These are phyloP conservation scores for Ogataea degrootiae DNA, from an alignment of 805 yeast species.

Conservation along the genomic window DNA sequence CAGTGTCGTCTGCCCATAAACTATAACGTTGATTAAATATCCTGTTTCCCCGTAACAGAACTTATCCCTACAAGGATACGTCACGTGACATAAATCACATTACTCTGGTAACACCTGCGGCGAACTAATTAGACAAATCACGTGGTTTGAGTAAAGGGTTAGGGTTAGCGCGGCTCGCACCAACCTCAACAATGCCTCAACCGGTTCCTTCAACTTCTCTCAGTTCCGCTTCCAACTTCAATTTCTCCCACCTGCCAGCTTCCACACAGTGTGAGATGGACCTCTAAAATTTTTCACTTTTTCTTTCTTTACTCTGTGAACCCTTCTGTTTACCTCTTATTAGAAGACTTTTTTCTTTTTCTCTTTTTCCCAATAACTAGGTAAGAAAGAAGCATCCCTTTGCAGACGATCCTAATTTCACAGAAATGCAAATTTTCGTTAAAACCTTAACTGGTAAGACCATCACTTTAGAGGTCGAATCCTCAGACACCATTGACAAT, in stretches of 20 bases:
- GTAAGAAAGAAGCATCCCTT: constrained; percentile 36
- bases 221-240: neutral
- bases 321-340: too few species aligned
- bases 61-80: too few species aligned
- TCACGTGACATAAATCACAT: too few species aligned
- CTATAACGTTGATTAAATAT: too few species aligned
- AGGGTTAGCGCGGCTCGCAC: too few species aligned
- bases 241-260: neutral
- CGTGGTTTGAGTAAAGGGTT: too few species aligned
- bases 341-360: neutral
- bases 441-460: constrained; percentile 88
- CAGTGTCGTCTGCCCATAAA: too few species aligned
- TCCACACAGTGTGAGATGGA: neutral
- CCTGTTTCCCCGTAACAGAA: too few species aligned
- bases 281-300: neutral
- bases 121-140: too few species aligned
- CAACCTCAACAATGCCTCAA: too few species aligned
- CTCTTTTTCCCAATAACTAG: constrained; percentile 10
- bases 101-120: too few species aligned
- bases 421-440: constrained; percentile 65
- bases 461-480: constrained; percentile 98
- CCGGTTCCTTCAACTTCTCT: neutral
- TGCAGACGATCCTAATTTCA: constrained; percentile 31
- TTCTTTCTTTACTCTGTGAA: neutral
- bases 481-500: constrained; percentile 97